Percentiles rank a stretch among this genome's conserved stretches.
phyloP scores from a whole-genome alignment of 164 flowering plant species.

The Annona squamosa region DNA sequence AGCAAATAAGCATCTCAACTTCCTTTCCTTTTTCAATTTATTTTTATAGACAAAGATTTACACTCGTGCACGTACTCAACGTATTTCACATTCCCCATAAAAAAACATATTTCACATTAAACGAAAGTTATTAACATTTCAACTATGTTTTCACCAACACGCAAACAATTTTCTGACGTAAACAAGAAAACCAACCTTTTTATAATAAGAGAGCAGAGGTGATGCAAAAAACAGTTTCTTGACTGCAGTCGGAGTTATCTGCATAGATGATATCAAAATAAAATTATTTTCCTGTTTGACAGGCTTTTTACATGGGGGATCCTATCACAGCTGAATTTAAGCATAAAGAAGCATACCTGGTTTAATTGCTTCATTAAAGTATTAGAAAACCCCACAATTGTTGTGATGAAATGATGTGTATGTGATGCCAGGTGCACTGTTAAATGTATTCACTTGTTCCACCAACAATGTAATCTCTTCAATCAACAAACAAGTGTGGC shows the following conservation, averaged over 20 bases:
- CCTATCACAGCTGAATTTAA: not conserved
- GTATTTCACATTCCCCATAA: too few species aligned
- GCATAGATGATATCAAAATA: not conserved
- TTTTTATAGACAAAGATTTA: too few species aligned
- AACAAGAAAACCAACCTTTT: not conserved
- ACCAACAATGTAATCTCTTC: not conserved
- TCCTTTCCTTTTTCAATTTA: too few species aligned
- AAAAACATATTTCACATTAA: too few species aligned
- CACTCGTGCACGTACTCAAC: too few species aligned
- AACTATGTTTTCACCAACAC: too few species aligned
- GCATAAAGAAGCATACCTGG: not conserved
- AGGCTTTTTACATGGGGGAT: not conserved
- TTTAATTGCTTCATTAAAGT: not conserved
- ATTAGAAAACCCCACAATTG: not conserved
- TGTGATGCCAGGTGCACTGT: not conserved
- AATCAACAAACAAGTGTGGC: not conserved
- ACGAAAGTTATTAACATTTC: too few species aligned
- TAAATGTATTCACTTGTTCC: not conserved
- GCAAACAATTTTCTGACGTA: too few species aligned
- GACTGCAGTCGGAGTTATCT: not conserved
- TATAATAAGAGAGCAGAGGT: not conserved
- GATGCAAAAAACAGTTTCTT: not conserved
- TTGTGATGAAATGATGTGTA: not conserved
- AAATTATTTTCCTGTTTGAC: not conserved
- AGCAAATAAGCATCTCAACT: too few species aligned